Conservation (phyloP, 2,329 filamentous ascomycete genomes). For the Alternaria alternata region DNA sequence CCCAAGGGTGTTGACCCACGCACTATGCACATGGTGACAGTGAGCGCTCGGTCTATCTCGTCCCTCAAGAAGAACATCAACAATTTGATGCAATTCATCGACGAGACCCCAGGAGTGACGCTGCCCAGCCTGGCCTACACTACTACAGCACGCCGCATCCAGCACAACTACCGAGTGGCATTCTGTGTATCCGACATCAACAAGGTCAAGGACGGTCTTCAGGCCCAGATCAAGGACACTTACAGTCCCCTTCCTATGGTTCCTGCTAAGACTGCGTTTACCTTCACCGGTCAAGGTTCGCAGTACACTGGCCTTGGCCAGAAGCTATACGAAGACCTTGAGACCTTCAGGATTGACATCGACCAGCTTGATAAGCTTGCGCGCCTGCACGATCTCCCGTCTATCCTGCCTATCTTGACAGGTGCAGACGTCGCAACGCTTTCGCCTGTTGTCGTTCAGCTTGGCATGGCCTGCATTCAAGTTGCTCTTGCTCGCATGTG, state of each 20-base stretch:
- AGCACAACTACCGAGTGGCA: constrained; percentile 62
- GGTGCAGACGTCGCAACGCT: constrained; percentile 59
- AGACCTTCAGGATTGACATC: constrained; percentile 59
- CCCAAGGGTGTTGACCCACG: constrained; percentile 56
- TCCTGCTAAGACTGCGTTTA: constrained; percentile 60
- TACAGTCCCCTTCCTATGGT: constrained; percentile 64
- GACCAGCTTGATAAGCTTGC: constrained; percentile 59
- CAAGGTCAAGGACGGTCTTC: constrained; percentile 56
- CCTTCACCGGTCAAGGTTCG: constrained; percentile 62
- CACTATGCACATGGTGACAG: constrained; percentile 57
- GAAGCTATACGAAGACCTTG: constrained; percentile 59
- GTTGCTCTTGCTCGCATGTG: constrained; percentile 63
- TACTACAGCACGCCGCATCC: constrained; percentile 61
- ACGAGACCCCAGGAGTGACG: constrained; percentile 55
- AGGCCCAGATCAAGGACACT: constrained; percentile 58
- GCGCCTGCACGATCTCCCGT: constrained; percentile 57
- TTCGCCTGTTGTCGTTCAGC: constrained; percentile 61
- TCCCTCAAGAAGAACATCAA: constrained; percentile 62
- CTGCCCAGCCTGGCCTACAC: constrained; percentile 62
- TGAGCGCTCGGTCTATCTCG: constrained; percentile 61
- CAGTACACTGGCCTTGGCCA: constrained; percentile 62
- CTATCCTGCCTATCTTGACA: constrained; percentile 59
- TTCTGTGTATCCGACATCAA: constrained; percentile 57
- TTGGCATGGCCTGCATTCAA: constrained; percentile 63
- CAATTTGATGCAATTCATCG: constrained; percentile 57